Percentiles rank a stretch among this genome's conserved stretches.
Evolutionary conservation across 306 rosid genomes (phyloP).

Genomic region (Quercus mongolica): DNA sequence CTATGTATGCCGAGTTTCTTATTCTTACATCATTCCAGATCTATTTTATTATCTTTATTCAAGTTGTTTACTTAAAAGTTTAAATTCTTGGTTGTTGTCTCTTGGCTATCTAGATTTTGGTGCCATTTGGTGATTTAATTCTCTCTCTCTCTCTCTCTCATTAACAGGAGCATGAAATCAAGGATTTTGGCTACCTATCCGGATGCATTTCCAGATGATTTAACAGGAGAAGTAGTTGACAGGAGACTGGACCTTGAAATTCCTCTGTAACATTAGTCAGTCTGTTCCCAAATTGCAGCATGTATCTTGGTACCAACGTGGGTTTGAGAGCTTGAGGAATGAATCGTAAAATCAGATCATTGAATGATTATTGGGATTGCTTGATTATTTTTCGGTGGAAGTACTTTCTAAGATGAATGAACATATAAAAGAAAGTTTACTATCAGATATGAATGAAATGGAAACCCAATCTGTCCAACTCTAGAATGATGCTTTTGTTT

Average conservation of each 20-base stretch:
- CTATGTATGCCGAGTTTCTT: too few relatives aligned
- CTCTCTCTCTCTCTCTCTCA: not conserved
- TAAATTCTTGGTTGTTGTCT: not conserved
- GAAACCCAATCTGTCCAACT: too few relatives aligned
- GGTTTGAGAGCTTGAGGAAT: too few relatives aligned
- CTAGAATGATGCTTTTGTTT: too few relatives aligned
- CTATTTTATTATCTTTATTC: not conserved
- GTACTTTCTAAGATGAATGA: too few relatives aligned
- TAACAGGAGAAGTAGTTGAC: conserved; percentile 46
- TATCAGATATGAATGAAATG: too few relatives aligned
- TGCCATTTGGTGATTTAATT: not conserved
- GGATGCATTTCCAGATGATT: conserved; percentile 74
- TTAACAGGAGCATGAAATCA: conserved; percentile 79
- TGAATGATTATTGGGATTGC: too few relatives aligned
- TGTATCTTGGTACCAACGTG: not conserved
- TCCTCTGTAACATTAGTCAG: conserved; percentile 39
- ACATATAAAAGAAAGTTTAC: too few relatives aligned
- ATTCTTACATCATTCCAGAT: too few relatives aligned
- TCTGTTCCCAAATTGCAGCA: not conserved
- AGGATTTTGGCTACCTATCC: conserved; percentile 73
- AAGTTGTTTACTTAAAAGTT: not conserved
- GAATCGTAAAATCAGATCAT: too few relatives aligned
- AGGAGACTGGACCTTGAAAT: conserved; percentile 87
- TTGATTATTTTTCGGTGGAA: too few relatives aligned
- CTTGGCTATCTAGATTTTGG: not conserved